Percentiles rank a stretch among this genome's conserved stretches.
phyloP scores from a whole-genome alignment of 768 basidiomycete genomes.

The Hydnum rufescens region DNA sequence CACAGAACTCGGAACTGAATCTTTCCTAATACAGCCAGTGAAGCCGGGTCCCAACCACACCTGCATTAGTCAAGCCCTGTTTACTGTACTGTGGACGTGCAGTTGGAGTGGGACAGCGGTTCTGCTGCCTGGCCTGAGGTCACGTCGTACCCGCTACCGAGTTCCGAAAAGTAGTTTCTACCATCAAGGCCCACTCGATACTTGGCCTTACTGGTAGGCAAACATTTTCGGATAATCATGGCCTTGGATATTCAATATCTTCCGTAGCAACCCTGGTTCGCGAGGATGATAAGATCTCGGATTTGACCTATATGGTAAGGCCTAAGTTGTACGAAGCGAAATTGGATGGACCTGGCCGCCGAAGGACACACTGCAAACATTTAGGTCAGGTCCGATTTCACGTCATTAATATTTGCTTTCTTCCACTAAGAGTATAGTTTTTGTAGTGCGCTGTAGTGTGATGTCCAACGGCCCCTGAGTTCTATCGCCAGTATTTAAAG shows the following conservation, averaged over 20 bases:
- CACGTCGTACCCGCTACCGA: constrained; percentile 98
- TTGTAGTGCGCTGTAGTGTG: constrained; percentile 92
- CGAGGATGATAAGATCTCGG: constrained; percentile 97
- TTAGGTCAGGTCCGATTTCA: constrained; percentile 41
- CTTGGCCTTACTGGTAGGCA: constrained; percentile 75
- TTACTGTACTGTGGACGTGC: too few species aligned
- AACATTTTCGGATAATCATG: constrained; percentile 11
- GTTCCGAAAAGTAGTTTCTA: constrained; percentile 94
- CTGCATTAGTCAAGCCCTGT: too few species aligned
- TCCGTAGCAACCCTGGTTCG: constrained; percentile 84
- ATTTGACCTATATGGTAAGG: constrained; percentile 97
- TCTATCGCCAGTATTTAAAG: constrained; percentile 90
- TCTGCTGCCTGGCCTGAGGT: constrained; percentile 91
- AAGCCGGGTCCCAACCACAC: too few species aligned
- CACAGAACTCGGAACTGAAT: too few species aligned
- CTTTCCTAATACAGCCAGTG: too few species aligned
- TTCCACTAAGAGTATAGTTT: not conserved
- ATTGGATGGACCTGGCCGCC: constrained; percentile 99
- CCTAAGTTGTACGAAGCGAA: constrained; percentile 98
- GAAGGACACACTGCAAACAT: constrained; percentile 99
- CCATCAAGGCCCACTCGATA: constrained; percentile 97
- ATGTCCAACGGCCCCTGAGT: constrained; percentile 99
- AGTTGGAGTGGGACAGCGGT: constrained; percentile 97
- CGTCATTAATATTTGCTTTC: not conserved
- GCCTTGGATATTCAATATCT: constrained; percentile 1